These are phyloP conservation scores for Trichosporon ovoides DNA, from an alignment of 1,284 basidiomycete species.

Conservation along the genomic window DNA sequence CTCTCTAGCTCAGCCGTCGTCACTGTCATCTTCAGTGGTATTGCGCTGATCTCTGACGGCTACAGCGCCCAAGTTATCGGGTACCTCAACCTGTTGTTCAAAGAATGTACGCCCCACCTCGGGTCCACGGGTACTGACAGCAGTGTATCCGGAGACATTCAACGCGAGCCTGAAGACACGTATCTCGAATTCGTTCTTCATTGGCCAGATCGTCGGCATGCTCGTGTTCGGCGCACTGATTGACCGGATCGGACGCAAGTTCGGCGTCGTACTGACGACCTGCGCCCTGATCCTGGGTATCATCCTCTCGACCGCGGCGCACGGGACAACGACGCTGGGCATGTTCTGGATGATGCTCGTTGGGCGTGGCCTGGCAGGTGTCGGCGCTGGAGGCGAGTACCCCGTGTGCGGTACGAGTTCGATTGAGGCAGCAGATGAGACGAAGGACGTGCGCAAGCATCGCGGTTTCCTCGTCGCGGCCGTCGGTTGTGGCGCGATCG, in stretches of 20 bases:
- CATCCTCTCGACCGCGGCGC: conserved; percentile 65
- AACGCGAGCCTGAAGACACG: conserved; percentile 61
- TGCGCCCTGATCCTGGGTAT: conserved; percentile 65
- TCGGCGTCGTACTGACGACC: conserved; percentile 65
- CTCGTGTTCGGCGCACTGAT: conserved; percentile 57
- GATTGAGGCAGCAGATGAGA: conserved; percentile 70
- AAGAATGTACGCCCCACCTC: conserved; percentile 12
- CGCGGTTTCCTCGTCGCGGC: conserved; percentile 47
- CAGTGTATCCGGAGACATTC: conserved; percentile 48
- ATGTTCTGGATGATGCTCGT: conserved; percentile 70
- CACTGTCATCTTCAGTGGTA: conserved; percentile 25
- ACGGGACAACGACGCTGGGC: conserved; percentile 54
- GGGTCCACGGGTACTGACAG: conserved; percentile 8
- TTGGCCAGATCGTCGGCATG: conserved; percentile 52
- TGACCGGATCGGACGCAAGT: conserved; percentile 66
- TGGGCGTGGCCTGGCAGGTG: conserved; percentile 64
- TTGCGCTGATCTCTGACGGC: conserved; percentile 31
- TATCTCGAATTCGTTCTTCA: conserved; percentile 66
- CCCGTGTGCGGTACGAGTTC: conserved; percentile 65
- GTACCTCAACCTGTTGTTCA: conserved; percentile 12
- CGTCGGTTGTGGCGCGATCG: conserved; percentile 59
- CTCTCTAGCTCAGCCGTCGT: conserved; percentile 9
- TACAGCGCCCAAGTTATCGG: conserved; percentile 31
- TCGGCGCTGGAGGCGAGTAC: conserved; percentile 67
- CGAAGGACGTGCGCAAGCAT: conserved; percentile 50